These are phyloP conservation scores for Populus hybrid DNA, from an alignment of 441 rosid species.

Conservation along the genomic window DNA sequence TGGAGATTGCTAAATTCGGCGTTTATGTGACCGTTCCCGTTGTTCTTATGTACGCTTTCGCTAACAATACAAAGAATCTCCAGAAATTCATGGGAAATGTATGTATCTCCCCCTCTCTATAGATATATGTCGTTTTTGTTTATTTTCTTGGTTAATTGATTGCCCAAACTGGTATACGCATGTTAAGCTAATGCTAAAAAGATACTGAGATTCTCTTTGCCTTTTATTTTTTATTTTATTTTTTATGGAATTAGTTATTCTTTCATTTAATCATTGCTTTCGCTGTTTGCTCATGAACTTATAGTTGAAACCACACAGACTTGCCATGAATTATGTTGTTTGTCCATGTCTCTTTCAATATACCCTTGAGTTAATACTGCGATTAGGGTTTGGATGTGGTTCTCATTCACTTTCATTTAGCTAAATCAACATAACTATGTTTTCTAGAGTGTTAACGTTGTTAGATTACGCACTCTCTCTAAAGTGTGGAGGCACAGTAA, in stretches of 20 bases:
- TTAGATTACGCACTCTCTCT: too few relatives aligned
- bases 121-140: background rate
- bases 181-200: background rate
- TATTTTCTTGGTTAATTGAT: background rate
- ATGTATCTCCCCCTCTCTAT: constrained; percentile 10
- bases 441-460: too few relatives aligned
- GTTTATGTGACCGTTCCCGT: constrained; percentile 64
- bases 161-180: background rate
- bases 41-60: constrained; percentile 77
- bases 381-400: background rate
- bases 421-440: background rate
- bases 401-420: background rate
- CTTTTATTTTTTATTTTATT: too few relatives aligned
- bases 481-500: too few relatives aligned
- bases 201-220: background rate
- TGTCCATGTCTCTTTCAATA: background rate
- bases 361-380: background rate
- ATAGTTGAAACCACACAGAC: background rate
- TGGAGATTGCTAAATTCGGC: constrained; percentile 85
- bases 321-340: background rate
- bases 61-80: constrained; percentile 76
- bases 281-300: background rate
- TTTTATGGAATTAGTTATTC: background rate
- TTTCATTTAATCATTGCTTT: background rate
- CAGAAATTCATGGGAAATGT: constrained; percentile 85